phyloP scores from a whole-genome alignment of 1,284 basidiomycete species.

The Bjerkandera adusta region DNA sequence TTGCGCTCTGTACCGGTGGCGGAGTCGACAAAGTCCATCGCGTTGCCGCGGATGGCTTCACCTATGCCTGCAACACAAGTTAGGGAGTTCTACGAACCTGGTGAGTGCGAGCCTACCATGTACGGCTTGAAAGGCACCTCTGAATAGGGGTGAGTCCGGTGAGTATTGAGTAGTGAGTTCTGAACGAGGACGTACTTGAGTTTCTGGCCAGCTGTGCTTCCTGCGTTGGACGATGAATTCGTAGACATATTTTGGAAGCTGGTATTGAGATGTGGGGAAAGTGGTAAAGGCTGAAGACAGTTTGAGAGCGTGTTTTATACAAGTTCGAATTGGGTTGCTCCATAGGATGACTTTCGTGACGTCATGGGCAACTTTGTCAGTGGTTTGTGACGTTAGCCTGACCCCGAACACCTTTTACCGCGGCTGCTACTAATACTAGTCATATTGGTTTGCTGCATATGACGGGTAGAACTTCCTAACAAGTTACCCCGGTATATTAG shows the following conservation, averaged over 20 bases:
- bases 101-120: slow-evolving; percentile 14
- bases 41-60: slow-evolving; percentile 26
- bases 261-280: neutral
- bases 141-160: slow-evolving; percentile 3
- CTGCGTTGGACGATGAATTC: slow-evolving; percentile 5
- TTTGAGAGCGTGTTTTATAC: too few species aligned
- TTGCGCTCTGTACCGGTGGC: slow-evolving; percentile 22
- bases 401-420: too few species aligned
- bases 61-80: slow-evolving; percentile 19
- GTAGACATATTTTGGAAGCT: neutral
- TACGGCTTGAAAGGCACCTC: slow-evolving; percentile 22
- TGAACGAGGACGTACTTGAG: slow-evolving; percentile 18
- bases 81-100: neutral
- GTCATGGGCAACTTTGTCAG: too few species aligned
- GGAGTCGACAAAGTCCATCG: slow-evolving; percentile 31
- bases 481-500: too few species aligned
- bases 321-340: too few species aligned
- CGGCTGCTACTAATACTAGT: too few species aligned
- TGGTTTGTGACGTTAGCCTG: too few species aligned
- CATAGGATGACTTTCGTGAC: too few species aligned
- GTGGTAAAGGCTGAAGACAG: neutral
- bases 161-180: neutral
- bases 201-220: slow-evolving; percentile 19
- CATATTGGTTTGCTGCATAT: too few species aligned
- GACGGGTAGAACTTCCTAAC: too few species aligned